A percentile compares a stretch with the other conserved stretches of the same genome.
These are phyloP conservation scores for Clavispora santaluciae DNA, from an alignment of 805 yeast species.

Conservation along the genomic window DNA sequence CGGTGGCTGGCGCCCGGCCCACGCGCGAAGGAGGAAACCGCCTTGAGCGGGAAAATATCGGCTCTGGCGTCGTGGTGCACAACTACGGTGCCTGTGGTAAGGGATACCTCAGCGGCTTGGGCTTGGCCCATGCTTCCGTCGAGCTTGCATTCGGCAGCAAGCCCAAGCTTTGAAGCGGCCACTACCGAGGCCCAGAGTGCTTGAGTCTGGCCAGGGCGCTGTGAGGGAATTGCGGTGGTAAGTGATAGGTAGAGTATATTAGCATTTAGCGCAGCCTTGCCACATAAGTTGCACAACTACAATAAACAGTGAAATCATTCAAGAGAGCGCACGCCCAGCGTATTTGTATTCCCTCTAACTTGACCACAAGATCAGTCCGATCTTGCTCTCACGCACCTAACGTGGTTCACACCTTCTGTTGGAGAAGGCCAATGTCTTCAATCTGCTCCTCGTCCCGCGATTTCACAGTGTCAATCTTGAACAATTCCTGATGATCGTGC, in stretches of 20 bases:
- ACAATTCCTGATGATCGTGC: slow-evolving; percentile 13
- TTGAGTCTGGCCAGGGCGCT: too few relatives aligned
- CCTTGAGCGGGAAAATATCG: slow-evolving; percentile 1
- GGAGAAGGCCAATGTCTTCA: slow-evolving; percentile 10
- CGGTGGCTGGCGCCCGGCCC: slow-evolving; percentile 3
- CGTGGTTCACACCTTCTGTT: neutral
- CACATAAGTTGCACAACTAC: too few relatives aligned
- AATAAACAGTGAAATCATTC: too few relatives aligned
- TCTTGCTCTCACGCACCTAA: too few relatives aligned
- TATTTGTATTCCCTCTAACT: too few relatives aligned
- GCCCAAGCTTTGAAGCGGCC: neutral
- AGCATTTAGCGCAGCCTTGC: too few relatives aligned
- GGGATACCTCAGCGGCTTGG: slow-evolving; percentile 2
- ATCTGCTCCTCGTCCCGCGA: slow-evolving; percentile 16
- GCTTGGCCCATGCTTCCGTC: slow-evolving; percentile 1
- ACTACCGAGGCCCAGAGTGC: too few relatives aligned
- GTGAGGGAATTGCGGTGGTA: too few relatives aligned
- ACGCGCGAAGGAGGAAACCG: slow-evolving; percentile 2
- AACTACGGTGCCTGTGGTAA: slow-evolving; percentile 3
- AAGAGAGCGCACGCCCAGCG: too few relatives aligned
- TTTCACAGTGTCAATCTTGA: slow-evolving; percentile 20
- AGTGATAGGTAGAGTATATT: too few relatives aligned
- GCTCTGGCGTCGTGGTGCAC: neutral
- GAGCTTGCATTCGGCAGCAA: neutral
- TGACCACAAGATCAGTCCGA: too few relatives aligned